Evolutionary conservation across 2,329 filamentous ascomycete species (phyloP).

Genomic region (Colletotrichum sidae): DNA sequence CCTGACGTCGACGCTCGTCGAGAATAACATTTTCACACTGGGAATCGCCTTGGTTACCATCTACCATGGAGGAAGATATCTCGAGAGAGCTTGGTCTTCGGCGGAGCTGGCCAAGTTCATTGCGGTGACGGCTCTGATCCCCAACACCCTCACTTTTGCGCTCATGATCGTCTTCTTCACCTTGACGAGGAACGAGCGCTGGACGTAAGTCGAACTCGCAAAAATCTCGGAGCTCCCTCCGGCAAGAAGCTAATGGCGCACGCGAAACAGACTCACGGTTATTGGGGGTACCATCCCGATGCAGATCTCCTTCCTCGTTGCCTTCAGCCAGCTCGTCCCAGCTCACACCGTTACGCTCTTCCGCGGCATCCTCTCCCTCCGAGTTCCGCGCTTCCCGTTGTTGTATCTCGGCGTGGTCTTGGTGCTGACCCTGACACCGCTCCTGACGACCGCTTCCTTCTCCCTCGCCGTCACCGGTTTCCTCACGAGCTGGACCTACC

Average conservation of each 20-base stretch:
- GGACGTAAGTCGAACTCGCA: slow-evolving; percentile 68
- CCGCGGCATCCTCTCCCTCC: slow-evolving; percentile 87
- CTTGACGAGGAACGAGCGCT: slow-evolving; percentile 73
- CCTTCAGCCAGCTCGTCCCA: slow-evolving; percentile 96
- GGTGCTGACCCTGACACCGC: slow-evolving; percentile 67
- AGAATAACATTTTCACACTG: slow-evolving; percentile 92
- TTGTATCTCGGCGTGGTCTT: slow-evolving; percentile 81
- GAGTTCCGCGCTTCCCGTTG: slow-evolving; percentile 79
- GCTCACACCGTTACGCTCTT: slow-evolving; percentile 97
- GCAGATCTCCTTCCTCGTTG: slow-evolving; percentile 93
- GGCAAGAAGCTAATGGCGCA: slow-evolving; percentile 38
- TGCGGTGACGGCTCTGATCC: slow-evolving; percentile 79
- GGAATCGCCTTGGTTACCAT: slow-evolving; percentile 81
- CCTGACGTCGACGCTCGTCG: slow-evolving; percentile 85
- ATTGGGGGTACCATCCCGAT: slow-evolving; percentile 91
- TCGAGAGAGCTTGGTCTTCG: slow-evolving; percentile 96
- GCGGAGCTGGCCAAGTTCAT: slow-evolving; percentile 93
- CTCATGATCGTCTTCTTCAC: slow-evolving; percentile 80
- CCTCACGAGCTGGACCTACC: slow-evolving; percentile 91
- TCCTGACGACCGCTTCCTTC: slow-evolving; percentile 77
- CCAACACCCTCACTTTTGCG: slow-evolving; percentile 81
- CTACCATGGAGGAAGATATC: slow-evolving; percentile 92
- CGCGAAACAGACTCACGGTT: slow-evolving; percentile 72
- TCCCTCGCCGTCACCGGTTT: slow-evolving; percentile 86
- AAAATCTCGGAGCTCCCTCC: not conserved